Base-by-base conservation (phyloP, 805 yeast genomes). In the Helenozyma rhizophorensis region DNA sequence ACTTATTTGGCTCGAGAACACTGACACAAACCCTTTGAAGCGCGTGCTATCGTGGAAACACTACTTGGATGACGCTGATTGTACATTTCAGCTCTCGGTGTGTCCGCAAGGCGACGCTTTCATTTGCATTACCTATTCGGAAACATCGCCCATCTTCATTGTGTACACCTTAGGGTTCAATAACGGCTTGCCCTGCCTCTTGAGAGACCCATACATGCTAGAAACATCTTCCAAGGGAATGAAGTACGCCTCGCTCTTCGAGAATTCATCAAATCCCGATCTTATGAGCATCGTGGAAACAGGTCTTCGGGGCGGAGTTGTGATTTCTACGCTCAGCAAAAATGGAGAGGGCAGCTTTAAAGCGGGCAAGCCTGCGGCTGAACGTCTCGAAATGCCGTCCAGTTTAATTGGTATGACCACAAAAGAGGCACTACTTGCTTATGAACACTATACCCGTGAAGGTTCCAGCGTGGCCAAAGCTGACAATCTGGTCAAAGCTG, bases 41-140 rank as follows among this genome's bases (percentile, higher is more conserved):
- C 65, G 83, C 36, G 38, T 74, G 2, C 47, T 86, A 1, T 72
- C 89, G 0, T 83, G 94, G 89, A 81, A 79, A 39, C 96, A 87
- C 54, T 73, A 60, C 39, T 54, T 83, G 14, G 68, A 70, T 26
- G 65, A 71, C 6, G 42, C 52, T 1, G 95, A 85, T 44, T 69
- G 72, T 1, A 68, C 85, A 0, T 44, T 79, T 34, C 58, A 52
- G 32, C 49, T 68, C 2, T 50, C 57, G 9, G 38, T 36, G 11
- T 32, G 37, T 21, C 33, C 47, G 8, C 25, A 53, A 3, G 46
- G 44, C 9, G 45, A 44, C 28, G 23, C 31, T 13, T 42, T 32
- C 19, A 11, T 32, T 14, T 43, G 46, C 27, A 21, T 37, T n/a
- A 54, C 65, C 1, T 55, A 52, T 34, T 63, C 70, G 1, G 52